Evolutionary conservation across 306 rosid genomes (phyloP).

Genomic region (Acacia confusa): DNA sequence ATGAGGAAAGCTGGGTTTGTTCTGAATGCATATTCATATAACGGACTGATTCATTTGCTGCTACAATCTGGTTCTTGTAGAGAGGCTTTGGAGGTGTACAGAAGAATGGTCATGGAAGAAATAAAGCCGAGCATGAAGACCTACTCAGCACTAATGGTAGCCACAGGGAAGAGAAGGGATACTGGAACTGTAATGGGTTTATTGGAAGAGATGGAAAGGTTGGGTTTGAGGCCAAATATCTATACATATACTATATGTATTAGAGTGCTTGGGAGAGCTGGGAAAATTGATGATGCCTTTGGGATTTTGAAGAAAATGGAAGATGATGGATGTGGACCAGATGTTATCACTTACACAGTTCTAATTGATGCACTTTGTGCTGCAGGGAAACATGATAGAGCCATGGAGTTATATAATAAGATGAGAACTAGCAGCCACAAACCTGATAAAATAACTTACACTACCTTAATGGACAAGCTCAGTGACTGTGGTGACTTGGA

Average conservation of each 20-base stretch:
- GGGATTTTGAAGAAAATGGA: conserved; percentile 79
- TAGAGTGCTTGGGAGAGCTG: conserved; percentile 85
- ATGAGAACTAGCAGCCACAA: conserved; percentile 75
- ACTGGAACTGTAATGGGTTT: conserved; percentile 63
- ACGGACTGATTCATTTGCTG: conserved; percentile 78
- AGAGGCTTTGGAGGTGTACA: conserved; percentile 81
- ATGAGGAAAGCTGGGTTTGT: conserved; percentile 70
- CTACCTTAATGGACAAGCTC: conserved; percentile 78
- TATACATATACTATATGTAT: conserved; percentile 93
- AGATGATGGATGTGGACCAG: conserved; percentile 84
- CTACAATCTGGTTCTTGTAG: conserved; percentile 65
- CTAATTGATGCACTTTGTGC: conserved; percentile 88
- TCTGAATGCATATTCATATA: conserved; percentile 90
- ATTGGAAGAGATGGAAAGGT: conserved; percentile 73
- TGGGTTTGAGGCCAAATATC: conserved; percentile 88
- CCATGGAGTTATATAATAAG: conserved; percentile 57
- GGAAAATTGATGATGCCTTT: conserved; percentile 76
- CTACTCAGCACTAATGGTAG: conserved; percentile 91
- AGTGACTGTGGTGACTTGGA: conserved; percentile 62
- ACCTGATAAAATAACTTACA: conserved; percentile 85
- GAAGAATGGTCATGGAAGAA: conserved; percentile 68
- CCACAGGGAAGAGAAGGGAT: conserved; percentile 85
- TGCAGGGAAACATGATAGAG: conserved; percentile 71
- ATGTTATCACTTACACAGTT: conserved; percentile 88
- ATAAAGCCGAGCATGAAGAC: conserved; percentile 88